Base-by-base conservation (phyloP, 1,284 basidiomycete genomes). In the Pterulicium gracile region DNA sequence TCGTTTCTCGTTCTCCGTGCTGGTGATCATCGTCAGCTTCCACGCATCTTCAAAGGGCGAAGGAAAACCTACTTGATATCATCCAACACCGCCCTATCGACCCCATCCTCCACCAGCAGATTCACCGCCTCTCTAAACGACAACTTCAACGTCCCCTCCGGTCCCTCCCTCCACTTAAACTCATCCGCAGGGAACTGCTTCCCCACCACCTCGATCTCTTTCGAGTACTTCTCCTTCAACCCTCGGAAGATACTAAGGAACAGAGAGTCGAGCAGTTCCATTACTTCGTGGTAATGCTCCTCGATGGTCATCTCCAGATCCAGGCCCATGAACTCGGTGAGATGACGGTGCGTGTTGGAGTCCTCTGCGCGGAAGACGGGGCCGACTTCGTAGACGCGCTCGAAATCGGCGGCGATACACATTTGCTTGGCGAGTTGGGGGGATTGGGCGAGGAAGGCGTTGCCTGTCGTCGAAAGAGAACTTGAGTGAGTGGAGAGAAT, bases 221-320 rank as follows among this genome's bases (percentile, higher is more conserved):
- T 79, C 32, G 70, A 66, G 66, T 86, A 94, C 47, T 79, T 78
- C 57, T 85, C 77, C 61, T 75, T 81, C 43, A 97, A 72, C 14
- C 83, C 83, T 48, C 70, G 71, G 77, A 97, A 97, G 58, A 97
- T 88, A 57, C 72, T 70, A 56, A 89, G 72, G 61, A 96, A 80
- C 61, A 95, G 74, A 45, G 72, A 73, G 62, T 97, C 93, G 49
- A 97, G 75, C 27, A 88, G 63, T 55, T 94, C 89, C 69, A 95
- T 75, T 22, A 89, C 90, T 64, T 95, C 96, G 67, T 98, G 94
- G 60, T 98, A 98, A 64, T 98, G 93, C 62, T 98, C 93, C 60
- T 97, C 88, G 54, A 99, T 93, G 2, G 83, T 76, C 96, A 99
- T 98, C 65, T 99, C 96, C 55, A 99, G 75, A 87, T 99, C 96